Percentiles rank a stretch among this genome's conserved stretches.
Evolutionary conservation across 257 asterid genomes (phyloP).

Genomic region (Fraxinus excelsior): DNA sequence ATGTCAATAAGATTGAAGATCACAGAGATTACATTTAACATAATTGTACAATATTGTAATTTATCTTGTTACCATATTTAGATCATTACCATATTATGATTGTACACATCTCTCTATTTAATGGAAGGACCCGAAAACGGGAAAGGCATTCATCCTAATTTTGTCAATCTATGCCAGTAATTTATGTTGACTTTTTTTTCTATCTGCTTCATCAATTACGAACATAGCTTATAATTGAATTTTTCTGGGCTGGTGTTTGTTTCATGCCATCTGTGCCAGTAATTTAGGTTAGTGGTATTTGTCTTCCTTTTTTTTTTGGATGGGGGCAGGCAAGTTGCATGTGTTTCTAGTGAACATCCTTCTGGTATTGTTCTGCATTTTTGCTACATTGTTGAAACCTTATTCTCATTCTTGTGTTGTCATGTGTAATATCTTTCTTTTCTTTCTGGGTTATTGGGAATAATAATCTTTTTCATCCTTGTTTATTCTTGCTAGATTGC

Average conservation of each 20-base stretch:
- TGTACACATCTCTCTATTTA: no score
- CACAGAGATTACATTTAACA: no score
- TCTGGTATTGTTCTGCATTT: background rate
- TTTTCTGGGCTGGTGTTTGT: background rate
- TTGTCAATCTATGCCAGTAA: background rate
- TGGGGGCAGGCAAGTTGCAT: background rate
- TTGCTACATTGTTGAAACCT: background rate
- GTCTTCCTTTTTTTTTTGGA: background rate
- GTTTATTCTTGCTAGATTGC: conserved; percentile 62
- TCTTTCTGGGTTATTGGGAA: background rate
- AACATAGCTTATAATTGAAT: background rate
- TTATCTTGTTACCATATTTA: no score
- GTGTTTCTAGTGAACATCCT: background rate
- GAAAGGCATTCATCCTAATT: no score
- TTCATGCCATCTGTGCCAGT: background rate
- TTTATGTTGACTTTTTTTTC: background rate
- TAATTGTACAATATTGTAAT: no score
- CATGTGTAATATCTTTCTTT: background rate
- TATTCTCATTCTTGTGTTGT: background rate
- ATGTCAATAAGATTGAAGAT: no score
- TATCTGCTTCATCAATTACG: background rate
- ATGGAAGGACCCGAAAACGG: no score
- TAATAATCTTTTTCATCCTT: background rate
- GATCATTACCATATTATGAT: no score
- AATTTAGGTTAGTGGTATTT: background rate